Evolutionary conservation across 164 flowering plant species (phyloP).

Genomic region (Litsea cubeba): DNA sequence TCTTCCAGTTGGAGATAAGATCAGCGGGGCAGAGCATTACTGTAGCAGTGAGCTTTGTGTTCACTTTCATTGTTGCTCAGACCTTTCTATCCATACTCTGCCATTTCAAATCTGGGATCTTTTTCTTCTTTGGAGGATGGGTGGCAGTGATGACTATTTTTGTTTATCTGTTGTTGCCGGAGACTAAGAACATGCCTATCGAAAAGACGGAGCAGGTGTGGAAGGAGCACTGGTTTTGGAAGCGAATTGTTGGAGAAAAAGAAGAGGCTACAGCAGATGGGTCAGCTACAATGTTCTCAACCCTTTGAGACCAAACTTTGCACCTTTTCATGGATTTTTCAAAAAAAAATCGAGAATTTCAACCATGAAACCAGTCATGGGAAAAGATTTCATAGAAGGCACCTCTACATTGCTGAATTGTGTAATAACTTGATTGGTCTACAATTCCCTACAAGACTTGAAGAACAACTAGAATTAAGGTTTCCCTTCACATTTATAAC

Average conservation of each 20-base stretch:
- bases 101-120: constrained; percentile 24
- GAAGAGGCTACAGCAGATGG: background rate
- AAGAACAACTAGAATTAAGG: too few species aligned
- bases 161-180: constrained; percentile 21
- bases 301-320: background rate
- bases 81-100: constrained; percentile 29
- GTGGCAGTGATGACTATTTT: constrained; percentile 27
- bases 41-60: constrained; percentile 19
- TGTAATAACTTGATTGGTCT: too few species aligned
- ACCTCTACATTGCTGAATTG: too few species aligned
- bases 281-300: background rate
- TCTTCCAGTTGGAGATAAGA: constrained; percentile 26
- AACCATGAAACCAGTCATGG: too few species aligned
- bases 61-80: constrained; percentile 30
- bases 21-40: constrained; percentile 26
- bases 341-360: too few species aligned
- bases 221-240: constrained; percentile 27
- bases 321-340: too few species aligned
- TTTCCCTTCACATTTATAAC: too few species aligned
- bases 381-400: too few species aligned
- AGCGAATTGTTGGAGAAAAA: constrained; percentile 5
- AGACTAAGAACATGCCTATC: constrained; percentile 25
- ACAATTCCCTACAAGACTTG: too few species aligned
- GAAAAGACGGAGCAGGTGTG: constrained; percentile 23
- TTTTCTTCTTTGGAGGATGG: constrained; percentile 36